These are phyloP conservation scores for Physcomitrium patens DNA, from an alignment of 225 moss, liverwort and hornwort species.

Conservation along the genomic window DNA sequence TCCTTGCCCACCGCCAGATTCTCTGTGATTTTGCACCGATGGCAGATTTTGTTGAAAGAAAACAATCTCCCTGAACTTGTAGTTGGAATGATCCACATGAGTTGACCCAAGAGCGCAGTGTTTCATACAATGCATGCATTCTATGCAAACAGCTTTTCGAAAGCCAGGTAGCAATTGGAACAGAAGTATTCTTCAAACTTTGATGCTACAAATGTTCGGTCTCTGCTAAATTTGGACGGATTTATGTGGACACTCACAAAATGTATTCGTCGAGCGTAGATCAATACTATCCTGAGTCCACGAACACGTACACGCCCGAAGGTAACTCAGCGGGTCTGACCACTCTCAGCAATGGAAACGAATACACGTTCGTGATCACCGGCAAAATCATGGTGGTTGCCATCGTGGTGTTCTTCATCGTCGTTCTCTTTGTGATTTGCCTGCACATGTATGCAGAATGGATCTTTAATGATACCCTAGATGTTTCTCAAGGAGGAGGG, in stretches of 20 bases:
- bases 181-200: too few relatives aligned
- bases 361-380: constrained; percentile 41
- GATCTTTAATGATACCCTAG: constrained; percentile 37
- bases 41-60: too few relatives aligned
- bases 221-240: too few relatives aligned
- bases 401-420: constrained; percentile 63
- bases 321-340: neutral
- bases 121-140: too few relatives aligned
- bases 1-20: too few relatives aligned
- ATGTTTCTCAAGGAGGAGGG: neutral
- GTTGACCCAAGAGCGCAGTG: too few relatives aligned
- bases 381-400: constrained; percentile 82
- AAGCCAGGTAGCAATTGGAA: too few relatives aligned
- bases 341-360: constrained; percentile 5
- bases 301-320: constrained; percentile 18
- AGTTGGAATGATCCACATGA: too few relatives aligned
- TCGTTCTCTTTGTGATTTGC: constrained; percentile 65
- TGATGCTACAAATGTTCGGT: too few relatives aligned
- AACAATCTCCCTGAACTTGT: too few relatives aligned
- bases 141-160: too few relatives aligned
- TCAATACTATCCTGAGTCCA: constrained; percentile 9
- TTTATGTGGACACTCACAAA: neutral
- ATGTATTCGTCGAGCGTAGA: constrained; percentile 24
- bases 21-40: too few relatives aligned
- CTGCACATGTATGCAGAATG: constrained; percentile 82